Evolutionary conservation across 202 grass and related monocot genomes (phyloP).

Genomic region (Zoysia matrella): DNA sequence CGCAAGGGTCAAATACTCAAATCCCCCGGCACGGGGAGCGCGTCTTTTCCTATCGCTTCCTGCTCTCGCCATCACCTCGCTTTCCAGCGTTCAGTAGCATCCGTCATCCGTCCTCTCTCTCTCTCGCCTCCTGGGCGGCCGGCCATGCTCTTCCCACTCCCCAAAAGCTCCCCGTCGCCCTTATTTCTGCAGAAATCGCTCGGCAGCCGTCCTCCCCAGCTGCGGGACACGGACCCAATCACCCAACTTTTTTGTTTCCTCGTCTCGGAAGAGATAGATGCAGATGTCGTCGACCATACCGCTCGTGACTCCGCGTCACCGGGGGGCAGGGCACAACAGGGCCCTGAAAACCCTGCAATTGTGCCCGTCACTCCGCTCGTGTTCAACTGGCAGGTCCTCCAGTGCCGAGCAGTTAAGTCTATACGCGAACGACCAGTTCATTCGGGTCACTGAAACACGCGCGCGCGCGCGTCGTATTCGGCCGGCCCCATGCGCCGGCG

Average conservation of each 20-base stretch:
- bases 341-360: background rate
- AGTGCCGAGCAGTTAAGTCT: too few relatives aligned
- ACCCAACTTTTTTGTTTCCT: too few relatives aligned
- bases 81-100: slow-evolving; percentile 27
- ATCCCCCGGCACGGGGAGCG: background rate
- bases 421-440: too few relatives aligned
- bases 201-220: too few relatives aligned
- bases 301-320: too few relatives aligned
- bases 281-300: background rate
- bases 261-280: too few relatives aligned
- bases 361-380: background rate
- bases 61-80: slow-evolving; percentile 3
- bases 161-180: background rate
- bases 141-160: slow-evolving; percentile 11
- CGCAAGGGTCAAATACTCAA: slow-evolving; percentile 19
- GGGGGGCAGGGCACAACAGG: background rate
- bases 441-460: too few relatives aligned
- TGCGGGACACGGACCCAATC: background rate
- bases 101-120: background rate
- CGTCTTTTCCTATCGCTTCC: slow-evolving; percentile 35
- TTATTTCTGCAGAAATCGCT: background rate
- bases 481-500: too few relatives aligned
- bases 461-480: too few relatives aligned
- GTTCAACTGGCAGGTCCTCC: too few relatives aligned
- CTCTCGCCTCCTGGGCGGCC: background rate